Evolutionary conservation across 768 basidiomycete species (phyloP).

Genomic region (Agaricus subrufescens): DNA sequence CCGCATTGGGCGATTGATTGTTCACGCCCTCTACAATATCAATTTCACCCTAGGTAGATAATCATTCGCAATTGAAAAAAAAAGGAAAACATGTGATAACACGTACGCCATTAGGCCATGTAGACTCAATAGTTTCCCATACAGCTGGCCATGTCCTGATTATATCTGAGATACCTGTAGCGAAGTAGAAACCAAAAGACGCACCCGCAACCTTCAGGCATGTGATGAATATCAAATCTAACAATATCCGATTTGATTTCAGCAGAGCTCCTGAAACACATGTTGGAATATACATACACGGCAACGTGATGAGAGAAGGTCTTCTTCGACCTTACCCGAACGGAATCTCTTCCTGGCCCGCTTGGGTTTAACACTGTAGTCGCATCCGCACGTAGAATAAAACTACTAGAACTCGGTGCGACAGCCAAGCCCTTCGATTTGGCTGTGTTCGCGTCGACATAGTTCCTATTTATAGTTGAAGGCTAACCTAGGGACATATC

Average conservation of each 20-base stretch:
- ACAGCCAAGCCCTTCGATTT: conserved; percentile 47
- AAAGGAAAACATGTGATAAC: background rate
- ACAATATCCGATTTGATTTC: background rate
- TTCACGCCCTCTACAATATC: conserved; percentile 40
- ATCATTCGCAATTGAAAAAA: background rate
- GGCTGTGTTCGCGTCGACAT: conserved; percentile 36
- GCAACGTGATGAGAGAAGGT: conserved; percentile 48
- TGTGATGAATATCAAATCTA: conserved; percentile 33
- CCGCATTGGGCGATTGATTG: conserved; percentile 30
- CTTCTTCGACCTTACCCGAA: conserved; percentile 48
- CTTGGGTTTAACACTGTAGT: conserved; percentile 38
- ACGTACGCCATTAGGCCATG: conserved; percentile 44
- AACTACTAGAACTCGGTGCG: conserved; percentile 34
- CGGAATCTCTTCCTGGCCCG: conserved; percentile 50
- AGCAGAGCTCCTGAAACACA: background rate
- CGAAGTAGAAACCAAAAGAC: conserved; percentile 1
- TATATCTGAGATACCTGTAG: background rate
- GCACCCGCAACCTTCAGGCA: conserved; percentile 33
- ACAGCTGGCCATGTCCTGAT: conserved; percentile 45
- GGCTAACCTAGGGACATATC: too few species aligned
- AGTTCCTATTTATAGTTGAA: conserved; percentile 25
- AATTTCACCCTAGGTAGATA: conserved; percentile 27
- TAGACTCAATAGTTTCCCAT: conserved; percentile 45
- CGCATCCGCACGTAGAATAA: conserved; percentile 50
- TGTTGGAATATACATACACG: conserved; percentile 31